These are phyloP conservation scores for Cercospora janseana DNA, from an alignment of 2,329 filamentous ascomycete genomes.

Conservation along the genomic window DNA sequence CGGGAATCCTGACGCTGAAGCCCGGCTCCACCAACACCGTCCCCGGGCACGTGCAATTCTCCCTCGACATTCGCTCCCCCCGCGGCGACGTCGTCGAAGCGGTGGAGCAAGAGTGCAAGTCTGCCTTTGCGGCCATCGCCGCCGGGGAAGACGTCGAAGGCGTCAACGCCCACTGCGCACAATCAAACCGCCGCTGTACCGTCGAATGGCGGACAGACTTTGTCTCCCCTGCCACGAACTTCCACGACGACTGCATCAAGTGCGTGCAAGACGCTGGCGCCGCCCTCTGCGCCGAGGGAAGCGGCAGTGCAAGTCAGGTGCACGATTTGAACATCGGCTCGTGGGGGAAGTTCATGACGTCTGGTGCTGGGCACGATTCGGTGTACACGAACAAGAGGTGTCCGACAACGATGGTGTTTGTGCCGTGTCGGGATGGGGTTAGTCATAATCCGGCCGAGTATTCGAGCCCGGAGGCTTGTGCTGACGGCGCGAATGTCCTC, in stretches of 20 bases:
- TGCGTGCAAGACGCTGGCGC: conserved; percentile 62
- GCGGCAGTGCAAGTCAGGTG: conserved; percentile 40
- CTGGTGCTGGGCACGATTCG: conserved; percentile 63
- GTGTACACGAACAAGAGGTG: conserved; percentile 47
- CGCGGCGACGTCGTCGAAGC: conserved; percentile 56
- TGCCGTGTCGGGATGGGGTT: conserved; percentile 49
- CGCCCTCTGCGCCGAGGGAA: conserved; percentile 58
- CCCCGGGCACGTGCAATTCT: conserved; percentile 65
- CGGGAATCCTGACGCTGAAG: conserved; percentile 65
- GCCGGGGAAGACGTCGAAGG: conserved; percentile 54
- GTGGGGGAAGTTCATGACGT: conserved; percentile 54
- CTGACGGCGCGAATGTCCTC: conserved; percentile 50
- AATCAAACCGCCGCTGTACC: conserved; percentile 42
- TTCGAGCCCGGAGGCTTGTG: conserved; percentile 48
- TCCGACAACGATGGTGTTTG: conserved; percentile 51
- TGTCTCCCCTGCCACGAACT: conserved; percentile 60
- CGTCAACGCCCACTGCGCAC: conserved; percentile 46
- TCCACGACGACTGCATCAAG: conserved; percentile 65
- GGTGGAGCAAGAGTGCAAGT: conserved; percentile 57
- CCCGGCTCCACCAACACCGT: conserved; percentile 74
- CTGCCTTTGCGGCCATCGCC: conserved; percentile 61
- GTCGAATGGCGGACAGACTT: conserved; percentile 63
- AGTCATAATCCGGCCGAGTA: conserved; percentile 51
- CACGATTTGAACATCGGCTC: conserved; percentile 35
- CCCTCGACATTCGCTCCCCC: conserved; percentile 64